phyloP scores from a whole-genome alignment of 176 grass and related monocot species.

The Raddia guianensis region DNA sequence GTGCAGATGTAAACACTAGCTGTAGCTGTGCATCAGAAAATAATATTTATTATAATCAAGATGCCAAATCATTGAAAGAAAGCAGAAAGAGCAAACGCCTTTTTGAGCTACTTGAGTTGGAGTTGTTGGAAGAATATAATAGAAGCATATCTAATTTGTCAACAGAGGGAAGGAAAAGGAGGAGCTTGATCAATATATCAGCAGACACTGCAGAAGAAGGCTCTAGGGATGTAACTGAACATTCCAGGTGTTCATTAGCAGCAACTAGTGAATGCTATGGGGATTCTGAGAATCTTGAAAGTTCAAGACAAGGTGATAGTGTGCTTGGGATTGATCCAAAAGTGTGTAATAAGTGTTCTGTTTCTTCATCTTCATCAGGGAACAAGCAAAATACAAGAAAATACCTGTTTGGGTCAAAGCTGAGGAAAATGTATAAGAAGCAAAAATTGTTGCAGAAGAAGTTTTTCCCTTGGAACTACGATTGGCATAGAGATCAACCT shows the following conservation, averaged over 20 bases:
- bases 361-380: conserved; percentile 52
- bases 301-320: conserved; percentile 50
- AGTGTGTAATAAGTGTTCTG: conserved; percentile 43
- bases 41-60: conserved; percentile 11
- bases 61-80: conserved; percentile 44
- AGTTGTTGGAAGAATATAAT: conserved; percentile 64
- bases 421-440: conserved; percentile 88
- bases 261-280: conserved; percentile 37
- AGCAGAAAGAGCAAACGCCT: conserved; percentile 79
- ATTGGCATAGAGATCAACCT: conserved; percentile 87
- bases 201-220: conserved; percentile 37
- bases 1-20: conserved; percentile 31
- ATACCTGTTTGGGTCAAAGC: conserved; percentile 55
- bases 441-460: conserved; percentile 80
- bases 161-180: conserved; percentile 26
- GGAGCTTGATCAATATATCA: conserved; percentile 30
- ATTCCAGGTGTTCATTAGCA: conserved; percentile 37
- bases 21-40: conserved; percentile 24
- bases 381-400: conserved; percentile 49
- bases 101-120: conserved; percentile 85
- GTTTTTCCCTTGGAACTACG: conserved; percentile 87
- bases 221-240: conserved; percentile 30
- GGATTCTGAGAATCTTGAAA: conserved; percentile 45
- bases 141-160: conserved; percentile 33
- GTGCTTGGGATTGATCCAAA: conserved; percentile 41